These are phyloP conservation scores for Cyberlindnera mississippiensis DNA, from an alignment of 805 yeast species.

Conservation along the genomic window DNA sequence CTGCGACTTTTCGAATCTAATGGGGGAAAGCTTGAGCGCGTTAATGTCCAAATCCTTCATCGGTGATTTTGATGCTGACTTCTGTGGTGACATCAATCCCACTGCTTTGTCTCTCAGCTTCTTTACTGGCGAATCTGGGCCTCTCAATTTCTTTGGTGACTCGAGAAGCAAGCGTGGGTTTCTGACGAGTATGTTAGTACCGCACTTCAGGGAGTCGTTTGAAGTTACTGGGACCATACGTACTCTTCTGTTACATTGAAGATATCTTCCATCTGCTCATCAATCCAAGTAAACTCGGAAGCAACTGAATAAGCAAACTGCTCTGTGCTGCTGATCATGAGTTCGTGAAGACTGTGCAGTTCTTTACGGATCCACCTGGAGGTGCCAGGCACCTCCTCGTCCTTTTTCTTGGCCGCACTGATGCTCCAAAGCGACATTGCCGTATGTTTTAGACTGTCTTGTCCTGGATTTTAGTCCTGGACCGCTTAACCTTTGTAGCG, in stretches of 20 bases:
- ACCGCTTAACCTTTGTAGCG: neutral
- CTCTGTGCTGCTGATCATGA: slow-evolving; percentile 36
- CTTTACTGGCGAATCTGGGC: slow-evolving; percentile 27
- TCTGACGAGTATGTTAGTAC: slow-evolving; percentile 15
- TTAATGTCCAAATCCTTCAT: slow-evolving; percentile 18
- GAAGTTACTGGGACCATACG: too few relatives aligned
- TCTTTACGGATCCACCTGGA: slow-evolving; percentile 49
- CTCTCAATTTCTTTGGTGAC: slow-evolving; percentile 27
- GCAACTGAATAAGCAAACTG: slow-evolving; percentile 37
- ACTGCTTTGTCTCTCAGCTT: slow-evolving; percentile 23
- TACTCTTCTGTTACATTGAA: slow-evolving; percentile 25
- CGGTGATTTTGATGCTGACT: slow-evolving; percentile 17
- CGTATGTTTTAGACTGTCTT: neutral
- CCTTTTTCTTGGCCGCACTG: slow-evolving; percentile 25
- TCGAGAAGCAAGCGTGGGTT: slow-evolving; percentile 26
- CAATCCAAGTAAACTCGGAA: slow-evolving; percentile 38
- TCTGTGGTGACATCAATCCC: slow-evolving; percentile 16
- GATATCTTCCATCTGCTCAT: slow-evolving; percentile 38
- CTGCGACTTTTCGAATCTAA: slow-evolving; percentile 13
- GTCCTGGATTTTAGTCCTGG: neutral
- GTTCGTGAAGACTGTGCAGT: slow-evolving; percentile 35
- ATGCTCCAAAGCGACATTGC: slow-evolving; percentile 30
- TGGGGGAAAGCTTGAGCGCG: slow-evolving; percentile 22
- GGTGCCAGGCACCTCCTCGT: slow-evolving; percentile 42
- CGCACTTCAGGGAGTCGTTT: neutral